Evolutionary conservation across 116 monocot species (phyloP).

Genomic region (Iris pallida): DNA sequence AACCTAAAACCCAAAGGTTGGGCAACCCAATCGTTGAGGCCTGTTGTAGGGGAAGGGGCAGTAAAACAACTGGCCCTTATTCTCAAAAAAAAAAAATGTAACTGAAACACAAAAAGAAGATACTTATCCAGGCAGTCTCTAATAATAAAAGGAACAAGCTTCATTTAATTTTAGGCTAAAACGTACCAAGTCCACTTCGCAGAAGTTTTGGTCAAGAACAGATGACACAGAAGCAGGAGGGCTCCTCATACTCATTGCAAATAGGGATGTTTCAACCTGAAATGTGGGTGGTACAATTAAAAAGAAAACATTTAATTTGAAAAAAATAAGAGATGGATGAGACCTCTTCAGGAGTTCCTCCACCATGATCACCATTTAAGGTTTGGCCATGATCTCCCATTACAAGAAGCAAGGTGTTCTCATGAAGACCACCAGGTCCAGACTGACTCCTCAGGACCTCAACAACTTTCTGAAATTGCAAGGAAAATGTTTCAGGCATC

Average conservation of each 20-base stretch:
- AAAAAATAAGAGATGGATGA: conserved; percentile 4
- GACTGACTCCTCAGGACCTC: conserved; percentile 62
- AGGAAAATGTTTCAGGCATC: background rate
- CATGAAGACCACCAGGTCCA: conserved; percentile 71
- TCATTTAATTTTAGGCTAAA: background rate
- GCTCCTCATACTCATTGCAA: conserved; percentile 74
- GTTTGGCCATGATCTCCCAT: conserved; percentile 99
- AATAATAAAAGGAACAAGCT: too few relatives aligned
- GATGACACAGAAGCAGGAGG: conserved; percentile 46
- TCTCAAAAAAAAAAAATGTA: too few relatives aligned
- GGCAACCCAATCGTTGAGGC: too few relatives aligned
- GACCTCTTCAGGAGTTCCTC: conserved; percentile 96
- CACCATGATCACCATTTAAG: conserved; percentile 96
- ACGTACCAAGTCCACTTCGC: conserved; percentile 61
- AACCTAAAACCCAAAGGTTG: background rate
- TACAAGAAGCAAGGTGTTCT: conserved; percentile 84
- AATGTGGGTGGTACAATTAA: conserved; percentile 9
- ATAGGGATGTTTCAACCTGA: conserved; percentile 91
- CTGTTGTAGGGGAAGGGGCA: too few relatives aligned
- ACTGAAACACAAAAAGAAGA: too few relatives aligned
- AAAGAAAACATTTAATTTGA: conserved; percentile 1
- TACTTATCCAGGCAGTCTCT: too few relatives aligned
- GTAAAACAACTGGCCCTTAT: too few relatives aligned
- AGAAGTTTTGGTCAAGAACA: conserved; percentile 43
- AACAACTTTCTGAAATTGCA: conserved; percentile 53